A percentile compares a stretch with the other conserved stretches of the same genome.
These are phyloP conservation scores for Sugiyamaella xylanicola DNA, from an alignment of 1,139 yeast genomes.

Conservation along the genomic window DNA sequence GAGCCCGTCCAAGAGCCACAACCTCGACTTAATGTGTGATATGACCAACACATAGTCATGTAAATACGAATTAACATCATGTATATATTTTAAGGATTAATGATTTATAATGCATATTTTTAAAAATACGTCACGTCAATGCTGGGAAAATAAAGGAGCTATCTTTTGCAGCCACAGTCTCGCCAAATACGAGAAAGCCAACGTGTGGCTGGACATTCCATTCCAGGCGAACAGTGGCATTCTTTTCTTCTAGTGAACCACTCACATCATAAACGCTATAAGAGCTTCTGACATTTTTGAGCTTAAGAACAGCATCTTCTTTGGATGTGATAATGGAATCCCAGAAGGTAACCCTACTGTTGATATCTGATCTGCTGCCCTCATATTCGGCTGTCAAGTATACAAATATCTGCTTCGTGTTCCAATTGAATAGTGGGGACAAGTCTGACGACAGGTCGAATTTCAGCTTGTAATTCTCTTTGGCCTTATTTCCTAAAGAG, in stretches of 20 bases:
- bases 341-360: slow-evolving; percentile 84
- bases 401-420: slow-evolving; percentile 90
- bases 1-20: not conserved
- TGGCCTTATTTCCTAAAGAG: slow-evolving; percentile 65
- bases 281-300: slow-evolving; percentile 62
- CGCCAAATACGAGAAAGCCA: slow-evolving; percentile 77
- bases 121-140: slow-evolving; percentile 1
- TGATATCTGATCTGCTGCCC: slow-evolving; percentile 50
- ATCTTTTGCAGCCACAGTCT: slow-evolving; percentile 46
- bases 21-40: slow-evolving; percentile 7
- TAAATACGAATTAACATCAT: slow-evolving; percentile 6
- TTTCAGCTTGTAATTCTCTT: slow-evolving; percentile 72
- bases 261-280: slow-evolving; percentile 90
- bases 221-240: slow-evolving; percentile 70
- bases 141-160: slow-evolving; percentile 38
- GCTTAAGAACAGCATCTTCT: slow-evolving; percentile 58
- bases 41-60: slow-evolving; percentile 15
- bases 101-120: slow-evolving; percentile 3
- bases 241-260: slow-evolving; percentile 61
- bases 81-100: slow-evolving; percentile 10
- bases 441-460: slow-evolving; percentile 75
- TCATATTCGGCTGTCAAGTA: slow-evolving; percentile 88
- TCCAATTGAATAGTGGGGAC: slow-evolving; percentile 87
- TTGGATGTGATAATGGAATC: slow-evolving; percentile 69
- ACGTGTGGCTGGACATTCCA: slow-evolving; percentile 94